Base-by-base conservation (phyloP, 768 basidiomycete genomes). In the Naganishia vaughanmartiniae region DNA sequence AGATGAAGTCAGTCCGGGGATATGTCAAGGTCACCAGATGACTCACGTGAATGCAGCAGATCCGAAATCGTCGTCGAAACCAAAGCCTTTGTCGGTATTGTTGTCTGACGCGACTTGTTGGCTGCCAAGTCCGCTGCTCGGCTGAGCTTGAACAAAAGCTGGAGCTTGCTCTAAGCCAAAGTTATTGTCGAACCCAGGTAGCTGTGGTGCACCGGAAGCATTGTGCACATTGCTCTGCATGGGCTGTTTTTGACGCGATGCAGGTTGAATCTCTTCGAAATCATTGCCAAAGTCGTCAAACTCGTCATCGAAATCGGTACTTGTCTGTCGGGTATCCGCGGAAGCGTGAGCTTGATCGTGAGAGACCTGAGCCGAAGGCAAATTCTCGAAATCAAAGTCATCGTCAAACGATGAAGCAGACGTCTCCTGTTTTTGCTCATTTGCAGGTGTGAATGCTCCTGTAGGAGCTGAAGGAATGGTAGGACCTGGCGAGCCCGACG, bases 31-130 rank as follows among this genome's bases (percentile, higher is more conserved):
- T 9, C 26, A 46, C 26, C 10, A 34, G 26, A 34, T 31, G 14
- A 58, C 34, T 34, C 34, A 71, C 65, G 73, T 74, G 57, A 77
- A 78, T 42, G 42, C 42, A 53, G 77, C 79, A 1, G 83, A 76
- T 46, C 84, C 83, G 71, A 87, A 85, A 2, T 83, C 82, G 67
- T 82, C 81, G 65, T 85, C 86, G 75, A 86, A 85, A 4, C 84
- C 83, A 68, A 83, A 77, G 34, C 33, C 72, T 42, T 39, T 55
- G 55, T 36, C 39, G 28, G 57, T 6, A 33, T 28, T 46, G 42
- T 48, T 31, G 30, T 46, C 19, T n/a, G 26, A 4, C 28, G 2
- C 48, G 5, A 57, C 24, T 51, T 21, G 48, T n/a, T n/a, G 48
- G 4, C 48, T 51, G 24, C 74, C 72, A 39, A 72, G 24, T 56